phyloP scores from a whole-genome alignment of 2,329 filamentous ascomycete species.

The Chaetomium olivaceum region DNA sequence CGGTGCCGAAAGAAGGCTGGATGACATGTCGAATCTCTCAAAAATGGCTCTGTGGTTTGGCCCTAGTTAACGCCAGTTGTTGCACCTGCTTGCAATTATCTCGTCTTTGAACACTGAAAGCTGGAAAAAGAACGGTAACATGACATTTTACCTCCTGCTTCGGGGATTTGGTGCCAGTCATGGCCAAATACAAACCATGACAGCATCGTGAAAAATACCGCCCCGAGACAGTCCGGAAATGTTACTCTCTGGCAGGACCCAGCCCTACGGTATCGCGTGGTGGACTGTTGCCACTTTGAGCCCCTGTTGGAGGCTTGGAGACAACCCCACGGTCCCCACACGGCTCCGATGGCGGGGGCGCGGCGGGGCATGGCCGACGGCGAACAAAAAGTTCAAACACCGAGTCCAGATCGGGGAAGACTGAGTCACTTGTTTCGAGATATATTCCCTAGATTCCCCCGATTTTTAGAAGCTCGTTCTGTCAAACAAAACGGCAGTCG shows the following conservation, averaged over 20 bases:
- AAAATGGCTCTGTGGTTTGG: neutral
- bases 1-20: constrained; percentile 14
- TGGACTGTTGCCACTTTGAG: neutral
- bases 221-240: neutral
- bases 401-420: constrained; percentile 14
- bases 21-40: neutral
- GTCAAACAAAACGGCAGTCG: neutral
- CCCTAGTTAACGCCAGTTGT: neutral
- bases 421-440: constrained; percentile 28
- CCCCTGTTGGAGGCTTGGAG: neutral
- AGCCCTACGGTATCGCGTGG: constrained; percentile 9
- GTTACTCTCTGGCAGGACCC: neutral
- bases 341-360: constrained; percentile 32
- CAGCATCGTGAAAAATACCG: neutral
- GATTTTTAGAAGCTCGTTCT: neutral
- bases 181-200: neutral
- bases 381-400: constrained; percentile 26
- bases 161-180: neutral
- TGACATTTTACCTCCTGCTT: neutral
- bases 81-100: neutral
- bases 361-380: constrained; percentile 27
- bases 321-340: constrained; percentile 13
- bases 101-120: neutral
- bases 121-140: neutral
- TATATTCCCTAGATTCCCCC: constrained; percentile 7